phyloP scores from a whole-genome alignment of 345 rosid species.

The Barbarea vulgaris region DNA sequence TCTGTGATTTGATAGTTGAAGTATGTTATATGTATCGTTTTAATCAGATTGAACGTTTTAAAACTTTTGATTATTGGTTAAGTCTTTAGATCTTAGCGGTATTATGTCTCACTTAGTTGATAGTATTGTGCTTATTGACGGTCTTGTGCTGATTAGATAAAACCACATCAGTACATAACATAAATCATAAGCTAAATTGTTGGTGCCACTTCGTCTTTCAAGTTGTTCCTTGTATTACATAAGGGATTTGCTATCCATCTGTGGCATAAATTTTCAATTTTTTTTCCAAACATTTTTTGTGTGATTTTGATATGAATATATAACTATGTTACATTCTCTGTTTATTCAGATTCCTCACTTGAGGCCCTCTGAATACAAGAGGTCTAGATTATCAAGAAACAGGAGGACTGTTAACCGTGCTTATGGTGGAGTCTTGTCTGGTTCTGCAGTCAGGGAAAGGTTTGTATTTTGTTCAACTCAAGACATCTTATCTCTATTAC shows the following conservation, averaged over 20 bases:
- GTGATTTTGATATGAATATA: not conserved
- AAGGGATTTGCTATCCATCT: conserved; percentile 36
- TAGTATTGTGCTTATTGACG: conserved; percentile 46
- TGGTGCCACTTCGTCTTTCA: conserved; percentile 40
- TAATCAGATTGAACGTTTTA: not conserved
- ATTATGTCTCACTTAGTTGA: not conserved
- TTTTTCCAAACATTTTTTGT: not conserved
- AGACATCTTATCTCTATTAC: not conserved
- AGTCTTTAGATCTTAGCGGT: not conserved
- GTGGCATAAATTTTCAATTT: conserved; percentile 41
- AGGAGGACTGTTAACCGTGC: conserved; percentile 62
- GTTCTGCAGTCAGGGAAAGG: conserved; percentile 73
- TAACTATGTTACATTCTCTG: no score
- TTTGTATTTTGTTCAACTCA: conserved; percentile 25
- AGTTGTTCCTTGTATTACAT: conserved; percentile 22
- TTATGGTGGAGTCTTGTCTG: conserved; percentile 78
- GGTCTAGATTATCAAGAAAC: conserved; percentile 68
- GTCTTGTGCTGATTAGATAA: conserved; percentile 52
- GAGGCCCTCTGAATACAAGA: conserved; percentile 71
- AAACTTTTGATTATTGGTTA: not conserved
- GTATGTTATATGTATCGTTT: not conserved
- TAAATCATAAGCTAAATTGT: conserved; percentile 53
- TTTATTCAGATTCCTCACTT: conserved; percentile 66
- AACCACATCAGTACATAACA: conserved; percentile 47
- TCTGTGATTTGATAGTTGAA: not conserved